Evolutionary conservation across 768 basidiomycete species (phyloP).

Genomic region (Termitomyces sp.): DNA sequence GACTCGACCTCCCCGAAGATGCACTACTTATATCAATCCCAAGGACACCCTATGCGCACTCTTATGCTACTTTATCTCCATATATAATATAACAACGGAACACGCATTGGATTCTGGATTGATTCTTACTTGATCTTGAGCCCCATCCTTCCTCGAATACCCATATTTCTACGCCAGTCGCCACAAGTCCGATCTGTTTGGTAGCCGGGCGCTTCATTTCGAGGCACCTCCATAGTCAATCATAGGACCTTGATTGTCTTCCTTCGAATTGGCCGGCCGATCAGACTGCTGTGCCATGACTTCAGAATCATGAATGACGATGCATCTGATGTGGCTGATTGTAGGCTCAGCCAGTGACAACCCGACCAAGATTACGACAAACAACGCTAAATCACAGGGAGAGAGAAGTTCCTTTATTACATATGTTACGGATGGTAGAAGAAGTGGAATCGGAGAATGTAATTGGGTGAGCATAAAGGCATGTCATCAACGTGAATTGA

Average conservation of each 20-base stretch:
- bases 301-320: not conserved
- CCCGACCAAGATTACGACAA: not conserved
- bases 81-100: not conserved
- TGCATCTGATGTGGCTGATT: not conserved
- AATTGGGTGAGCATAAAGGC: too few species aligned
- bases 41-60: too few species aligned
- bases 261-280: not conserved
- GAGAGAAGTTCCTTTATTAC: not conserved
- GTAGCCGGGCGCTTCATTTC: not conserved
- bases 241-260: not conserved
- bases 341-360: not conserved
- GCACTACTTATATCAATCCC: too few species aligned
- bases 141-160: not conserved
- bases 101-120: not conserved
- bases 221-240: not conserved
- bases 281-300: not conserved
- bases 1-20: too few species aligned
- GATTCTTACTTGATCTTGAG: not conserved
- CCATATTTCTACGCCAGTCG: not conserved
- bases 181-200: not conserved
- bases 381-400: not conserved
- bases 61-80: not conserved
- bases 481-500: not conserved
- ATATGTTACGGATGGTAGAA: not conserved
- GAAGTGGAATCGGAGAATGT: too few species aligned